phyloP scores from a whole-genome alignment of 2,329 filamentous ascomycete genomes.

The Nigrograna mackinnonii region DNA sequence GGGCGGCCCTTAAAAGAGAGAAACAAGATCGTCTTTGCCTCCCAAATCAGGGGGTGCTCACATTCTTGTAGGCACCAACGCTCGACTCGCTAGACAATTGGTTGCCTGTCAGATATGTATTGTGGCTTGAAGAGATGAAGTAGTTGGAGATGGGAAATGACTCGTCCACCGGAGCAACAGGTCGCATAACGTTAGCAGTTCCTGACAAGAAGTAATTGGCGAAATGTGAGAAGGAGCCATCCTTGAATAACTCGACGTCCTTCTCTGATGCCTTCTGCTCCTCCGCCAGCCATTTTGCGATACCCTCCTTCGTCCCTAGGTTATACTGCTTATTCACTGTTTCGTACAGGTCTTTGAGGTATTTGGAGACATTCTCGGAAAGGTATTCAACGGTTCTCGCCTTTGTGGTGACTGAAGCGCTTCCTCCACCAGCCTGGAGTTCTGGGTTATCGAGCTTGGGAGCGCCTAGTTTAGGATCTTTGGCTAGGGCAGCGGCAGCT shows the following conservation, averaged over 20 bases:
- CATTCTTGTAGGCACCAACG: conserved; percentile 76
- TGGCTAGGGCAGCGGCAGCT: conserved; percentile 10
- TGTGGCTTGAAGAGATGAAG: conserved; percentile 93
- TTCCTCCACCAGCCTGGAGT: conserved; percentile 43
- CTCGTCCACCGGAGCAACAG: conserved; percentile 55
- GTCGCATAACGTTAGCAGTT: conserved; percentile 50
- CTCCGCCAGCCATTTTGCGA: conserved; percentile 31
- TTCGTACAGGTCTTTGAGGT: conserved; percentile 32
- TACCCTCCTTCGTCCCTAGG: conserved; percentile 33
- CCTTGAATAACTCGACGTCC: conserved; percentile 27
- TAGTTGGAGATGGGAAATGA: conserved; percentile 80
- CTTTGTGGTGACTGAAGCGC: conserved; percentile 27
- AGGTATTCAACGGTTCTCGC: conserved; percentile 35
- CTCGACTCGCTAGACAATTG: conserved; percentile 80
- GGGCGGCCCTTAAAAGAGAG: too few relatives aligned
- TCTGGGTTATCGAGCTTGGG: conserved; percentile 35
- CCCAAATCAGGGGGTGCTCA: conserved; percentile 42
- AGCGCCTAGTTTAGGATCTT: conserved; percentile 34
- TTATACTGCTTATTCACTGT: conserved; percentile 32
- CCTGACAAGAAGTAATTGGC: conserved; percentile 51
- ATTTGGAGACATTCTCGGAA: conserved; percentile 25
- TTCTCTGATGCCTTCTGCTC: conserved; percentile 28
- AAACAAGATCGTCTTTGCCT: background rate
- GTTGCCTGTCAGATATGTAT: conserved; percentile 88
- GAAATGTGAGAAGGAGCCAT: conserved; percentile 35